phyloP scores from a whole-genome alignment of 2,329 filamentous ascomycete species.

The Gaeumannomyces sp. region DNA sequence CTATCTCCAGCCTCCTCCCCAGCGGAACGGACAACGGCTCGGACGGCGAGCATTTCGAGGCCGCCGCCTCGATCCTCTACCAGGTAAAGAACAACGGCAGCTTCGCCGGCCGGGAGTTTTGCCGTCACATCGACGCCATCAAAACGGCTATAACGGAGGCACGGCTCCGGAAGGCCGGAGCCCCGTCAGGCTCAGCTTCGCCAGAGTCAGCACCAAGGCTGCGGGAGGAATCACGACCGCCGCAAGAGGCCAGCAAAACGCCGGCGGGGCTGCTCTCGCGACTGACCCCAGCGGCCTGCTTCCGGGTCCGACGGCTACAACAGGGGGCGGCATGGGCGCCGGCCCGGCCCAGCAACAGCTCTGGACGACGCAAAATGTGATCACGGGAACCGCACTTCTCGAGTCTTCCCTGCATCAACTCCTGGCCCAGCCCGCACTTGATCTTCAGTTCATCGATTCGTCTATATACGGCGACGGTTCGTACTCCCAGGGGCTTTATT shows the following conservation, averaged over 20 bases:
- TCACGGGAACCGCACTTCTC: constrained; percentile 2
- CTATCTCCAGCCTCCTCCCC: constrained; percentile 7
- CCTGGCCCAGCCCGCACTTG: constrained; percentile 4
- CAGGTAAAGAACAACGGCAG: constrained; percentile 7
- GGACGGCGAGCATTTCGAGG: constrained; percentile 9
- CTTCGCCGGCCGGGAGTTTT: constrained; percentile 6
- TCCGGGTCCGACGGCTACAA: neutral
- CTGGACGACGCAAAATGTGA: neutral
- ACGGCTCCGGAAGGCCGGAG: neutral
- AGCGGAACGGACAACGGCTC: neutral
- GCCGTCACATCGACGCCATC: constrained; percentile 8
- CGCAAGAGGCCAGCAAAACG: neutral
- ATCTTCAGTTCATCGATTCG: constrained; percentile 8
- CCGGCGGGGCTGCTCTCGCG: neutral
- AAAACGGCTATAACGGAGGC: constrained; percentile 5
- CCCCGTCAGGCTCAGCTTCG: neutral
- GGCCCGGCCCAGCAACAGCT: neutral
- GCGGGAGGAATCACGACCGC: too few relatives aligned
- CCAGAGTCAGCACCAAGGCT: neutral
- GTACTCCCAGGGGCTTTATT: constrained; percentile 6
- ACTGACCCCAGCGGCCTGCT: neutral
- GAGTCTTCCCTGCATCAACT: constrained; percentile 5
- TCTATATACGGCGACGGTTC: constrained; percentile 2
- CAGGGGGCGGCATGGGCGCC: neutral
- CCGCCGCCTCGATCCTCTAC: constrained; percentile 5